Evolutionary conservation across 176 grass and related monocot species (phyloP).

Genomic region (Sorghum bicolor): Sorghum_bicolor_NCBIv3 NC_012876.2:13537001-13537500

Average conservation of each 20-base stretch:
- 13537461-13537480: too few species aligned
- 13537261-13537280: constrained; percentile 10
- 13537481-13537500: background rate
- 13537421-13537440: background rate
- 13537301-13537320: background rate
- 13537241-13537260: constrained; percentile 28
- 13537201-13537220: constrained; percentile 22
- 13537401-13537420: background rate
- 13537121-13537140: background rate
- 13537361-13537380: background rate
- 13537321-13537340: constrained; percentile 24
- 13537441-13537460: background rate
- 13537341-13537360: background rate
- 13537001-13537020: background rate
- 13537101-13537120: background rate
- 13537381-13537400: background rate
- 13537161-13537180: background rate
- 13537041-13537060: background rate
- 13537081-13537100: constrained; percentile 25
- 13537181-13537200: constrained; percentile 21
- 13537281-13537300: background rate
- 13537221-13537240: background rate
- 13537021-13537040: too few species aligned
- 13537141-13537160: background rate
- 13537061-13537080: constrained; percentile 13